Base-by-base conservation (phyloP, 495 filamentous ascomycete species). In the Aspergillus egyptiacus region DNA sequence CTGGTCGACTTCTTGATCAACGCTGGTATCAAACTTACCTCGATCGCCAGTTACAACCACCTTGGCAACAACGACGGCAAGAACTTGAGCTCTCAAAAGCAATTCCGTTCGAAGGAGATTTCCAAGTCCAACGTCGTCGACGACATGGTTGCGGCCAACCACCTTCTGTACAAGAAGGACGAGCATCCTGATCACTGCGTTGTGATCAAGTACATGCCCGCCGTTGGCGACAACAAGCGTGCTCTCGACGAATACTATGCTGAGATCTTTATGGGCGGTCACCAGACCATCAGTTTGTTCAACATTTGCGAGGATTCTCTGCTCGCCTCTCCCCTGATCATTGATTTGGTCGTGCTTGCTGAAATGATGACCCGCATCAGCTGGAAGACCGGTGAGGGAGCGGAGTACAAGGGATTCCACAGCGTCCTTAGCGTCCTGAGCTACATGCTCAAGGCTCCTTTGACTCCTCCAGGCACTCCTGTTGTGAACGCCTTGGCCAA, bases 41-140 rank as follows among this genome's bases (percentile, higher is more conserved):
- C 94, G 45, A 97, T 98, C 70, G 88, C 93, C 58, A 93, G 87
- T 74, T 98, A 97, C 81, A 98, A 98, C 79, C 94, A 97, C 72
- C 85, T 98, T 39, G 93, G 93, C 62, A 98, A 98, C 78, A 98
- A 98, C 63, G 93, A 98, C 65, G 93, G 93, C 75, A 95, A 88
- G 82, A 98, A 98, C 75, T 70, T 98, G 55, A 94, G 86, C 74
- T 95, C 89, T 18, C 91, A 96, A 68, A 86, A 83, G 76, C 94
- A 96, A 68, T 98, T 98, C 81, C 89, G 93, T 61, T 95, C 89
- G 68, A 98, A 98, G 82, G 93, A 98, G 73, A 98, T 98, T 62
- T 91, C 86, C 72, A 98, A 96, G 81, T 90, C 86, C 58, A 98
- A 96, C 62, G 91, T 98, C 11, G 93, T 98, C 46, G 91, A 98